These are phyloP conservation scores for Dictyostelium citrinum DNA, from an alignment of 78 protist species.

Conservation along the genomic window DNA sequence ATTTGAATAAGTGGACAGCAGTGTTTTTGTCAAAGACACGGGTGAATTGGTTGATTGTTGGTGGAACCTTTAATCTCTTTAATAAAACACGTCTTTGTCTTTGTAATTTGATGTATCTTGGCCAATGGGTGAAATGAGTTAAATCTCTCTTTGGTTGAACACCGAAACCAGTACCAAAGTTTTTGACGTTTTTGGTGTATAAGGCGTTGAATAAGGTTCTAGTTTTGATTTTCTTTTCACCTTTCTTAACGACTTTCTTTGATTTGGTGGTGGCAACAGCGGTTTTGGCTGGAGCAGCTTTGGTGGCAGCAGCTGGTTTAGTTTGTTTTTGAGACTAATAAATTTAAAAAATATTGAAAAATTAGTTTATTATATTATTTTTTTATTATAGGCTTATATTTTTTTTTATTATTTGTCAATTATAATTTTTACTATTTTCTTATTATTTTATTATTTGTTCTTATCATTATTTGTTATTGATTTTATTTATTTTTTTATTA, in stretches of 20 bases:
- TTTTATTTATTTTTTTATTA: too few relatives aligned
- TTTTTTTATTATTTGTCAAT: background rate
- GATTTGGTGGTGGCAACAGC: background rate
- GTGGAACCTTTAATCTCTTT: constrained; percentile 97
- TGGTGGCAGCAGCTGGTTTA: constrained; percentile 55
- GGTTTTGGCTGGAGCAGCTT: constrained; percentile 25
- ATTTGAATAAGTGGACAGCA: constrained; percentile 87
- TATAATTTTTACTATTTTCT: too few relatives aligned
- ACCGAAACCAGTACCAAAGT: constrained; percentile 89
- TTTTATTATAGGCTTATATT: background rate
- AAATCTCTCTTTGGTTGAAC: constrained; percentile 89
- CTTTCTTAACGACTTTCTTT: background rate
- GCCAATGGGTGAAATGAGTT: constrained; percentile 96
- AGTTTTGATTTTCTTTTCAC: constrained; percentile 36
- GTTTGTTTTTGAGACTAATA: background rate
- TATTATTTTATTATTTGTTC: background rate
- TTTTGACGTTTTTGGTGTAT: constrained; percentile 5
- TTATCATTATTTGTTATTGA: too few relatives aligned
- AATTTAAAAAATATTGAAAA: background rate
- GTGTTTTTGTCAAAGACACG: constrained; percentile 87
- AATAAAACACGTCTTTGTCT: constrained; percentile 94
- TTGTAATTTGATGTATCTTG: constrained; percentile 97
- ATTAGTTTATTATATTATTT: background rate
- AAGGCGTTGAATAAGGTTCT: constrained; percentile 45
- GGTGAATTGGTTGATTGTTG: constrained; percentile 97